Percentiles rank a stretch among this genome's conserved stretches.
These are phyloP conservation scores for Scorias spongiosa DNA, from an alignment of 2,329 filamentous ascomycete genomes.

Conservation along the genomic window DNA sequence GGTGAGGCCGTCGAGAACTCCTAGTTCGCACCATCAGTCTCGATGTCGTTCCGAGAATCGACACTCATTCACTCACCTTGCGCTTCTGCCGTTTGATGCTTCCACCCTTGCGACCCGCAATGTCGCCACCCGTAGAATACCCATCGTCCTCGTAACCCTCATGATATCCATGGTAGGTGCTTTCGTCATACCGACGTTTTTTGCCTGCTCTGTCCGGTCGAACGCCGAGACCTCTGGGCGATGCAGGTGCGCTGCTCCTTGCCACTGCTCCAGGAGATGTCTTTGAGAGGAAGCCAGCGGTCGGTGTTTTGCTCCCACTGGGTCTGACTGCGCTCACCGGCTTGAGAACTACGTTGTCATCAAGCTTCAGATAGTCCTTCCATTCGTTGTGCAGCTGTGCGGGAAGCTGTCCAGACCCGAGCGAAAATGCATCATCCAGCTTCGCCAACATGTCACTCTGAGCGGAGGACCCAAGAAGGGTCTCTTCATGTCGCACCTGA, in stretches of 20 bases:
- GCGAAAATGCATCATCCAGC: slow-evolving; percentile 26
- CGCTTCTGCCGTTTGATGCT: slow-evolving; percentile 17
- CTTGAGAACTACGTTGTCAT: slow-evolving; percentile 24
- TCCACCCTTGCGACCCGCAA: slow-evolving; percentile 20
- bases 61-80: slow-evolving; percentile 6
- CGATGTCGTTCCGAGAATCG: neutral
- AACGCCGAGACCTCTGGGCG: slow-evolving; percentile 28
- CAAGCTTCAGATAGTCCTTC: slow-evolving; percentile 28
- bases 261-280: slow-evolving; percentile 8
- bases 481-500: slow-evolving; percentile 2
- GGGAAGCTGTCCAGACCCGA: slow-evolving; percentile 29
- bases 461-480: slow-evolving; percentile 6
- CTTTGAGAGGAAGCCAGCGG: slow-evolving; percentile 14
- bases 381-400: slow-evolving; percentile 26
- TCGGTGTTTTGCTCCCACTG: slow-evolving; percentile 4
- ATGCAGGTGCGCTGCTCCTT: slow-evolving; percentile 20
- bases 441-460: slow-evolving; percentile 15
- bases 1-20: slow-evolving; percentile 8
- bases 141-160: slow-evolving; percentile 56
- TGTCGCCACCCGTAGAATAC: slow-evolving; percentile 59
- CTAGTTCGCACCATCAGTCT: slow-evolving; percentile 1
- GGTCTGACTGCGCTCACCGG: neutral
- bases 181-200: slow-evolving; percentile 63
- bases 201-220: slow-evolving; percentile 52
- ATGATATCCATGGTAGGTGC: slow-evolving; percentile 58